These are phyloP conservation scores for Skeletonema tropicum DNA, from an alignment of 108 stramenopile genomes.

Conservation along the genomic window DNA sequence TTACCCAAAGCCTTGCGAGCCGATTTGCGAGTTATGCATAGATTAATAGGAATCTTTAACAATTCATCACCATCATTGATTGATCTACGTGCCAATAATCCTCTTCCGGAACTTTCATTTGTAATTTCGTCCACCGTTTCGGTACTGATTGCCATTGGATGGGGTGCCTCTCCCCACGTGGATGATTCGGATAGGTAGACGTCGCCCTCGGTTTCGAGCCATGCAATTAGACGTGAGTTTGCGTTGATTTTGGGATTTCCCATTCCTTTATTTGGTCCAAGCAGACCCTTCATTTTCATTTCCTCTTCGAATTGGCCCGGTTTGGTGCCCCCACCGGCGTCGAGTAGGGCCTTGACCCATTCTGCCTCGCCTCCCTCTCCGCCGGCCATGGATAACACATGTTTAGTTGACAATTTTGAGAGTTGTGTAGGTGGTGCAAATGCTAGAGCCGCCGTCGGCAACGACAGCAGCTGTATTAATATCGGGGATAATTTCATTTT, in stretches of 20 bases:
- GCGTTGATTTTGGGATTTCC: conserved; percentile 69
- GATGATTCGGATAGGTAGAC: conserved; percentile 84
- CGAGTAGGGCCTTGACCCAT: conserved; percentile 79
- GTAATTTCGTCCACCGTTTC: conserved; percentile 92
- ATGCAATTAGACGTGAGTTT: conserved; percentile 75
- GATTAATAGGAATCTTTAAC: conserved; percentile 78
- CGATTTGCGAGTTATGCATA: conserved; percentile 88
- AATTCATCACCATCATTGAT: conserved; percentile 93
- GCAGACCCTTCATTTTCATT: conserved; percentile 85
- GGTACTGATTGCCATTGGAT: conserved; percentile 92
- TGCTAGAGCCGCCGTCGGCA: conserved; percentile 8
- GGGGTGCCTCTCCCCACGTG: conserved; percentile 93
- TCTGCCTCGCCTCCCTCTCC: conserved; percentile 78
- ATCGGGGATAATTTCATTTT: neutral
- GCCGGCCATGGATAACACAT: conserved; percentile 53
- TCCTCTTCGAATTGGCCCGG: conserved; percentile 82
- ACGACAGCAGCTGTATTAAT: conserved; percentile 8
- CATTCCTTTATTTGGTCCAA: conserved; percentile 48
- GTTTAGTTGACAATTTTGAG: neutral
- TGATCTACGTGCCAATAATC: conserved; percentile 83
- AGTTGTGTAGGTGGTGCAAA: conserved; percentile 10
- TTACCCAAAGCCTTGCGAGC: conserved; percentile 79
- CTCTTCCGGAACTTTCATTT: conserved; percentile 92
- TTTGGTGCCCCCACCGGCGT: conserved; percentile 49
- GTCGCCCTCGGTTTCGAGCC: conserved; percentile 82